Evolutionary conservation across 768 basidiomycete species (phyloP).

Genomic region (Amanita exitialis): DNA sequence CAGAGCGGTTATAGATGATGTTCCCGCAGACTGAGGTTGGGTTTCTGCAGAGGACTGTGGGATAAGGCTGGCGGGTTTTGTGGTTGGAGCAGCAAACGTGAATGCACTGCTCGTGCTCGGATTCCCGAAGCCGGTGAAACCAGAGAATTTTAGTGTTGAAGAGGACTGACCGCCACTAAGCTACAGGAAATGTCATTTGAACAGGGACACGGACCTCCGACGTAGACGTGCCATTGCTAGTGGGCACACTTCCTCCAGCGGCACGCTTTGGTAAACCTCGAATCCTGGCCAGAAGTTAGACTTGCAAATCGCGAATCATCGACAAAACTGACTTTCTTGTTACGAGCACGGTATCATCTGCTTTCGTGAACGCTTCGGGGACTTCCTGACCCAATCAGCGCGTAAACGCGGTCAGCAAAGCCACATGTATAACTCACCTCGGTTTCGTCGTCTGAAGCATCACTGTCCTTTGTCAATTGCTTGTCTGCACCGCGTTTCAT

Average conservation of each 20-base stretch:
- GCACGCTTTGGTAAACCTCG: slow-evolving; percentile 49
- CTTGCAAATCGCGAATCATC: not conserved
- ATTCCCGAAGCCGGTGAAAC: slow-evolving; percentile 44
- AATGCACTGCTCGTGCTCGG: slow-evolving; percentile 23
- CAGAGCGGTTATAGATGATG: slow-evolving; percentile 9
- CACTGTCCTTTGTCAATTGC: slow-evolving; percentile 54
- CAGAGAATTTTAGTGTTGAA: slow-evolving; percentile 34
- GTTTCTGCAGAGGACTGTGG: slow-evolving; percentile 8
- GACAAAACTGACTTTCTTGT: slow-evolving; percentile 42
- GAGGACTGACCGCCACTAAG: slow-evolving; percentile 11
- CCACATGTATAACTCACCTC: slow-evolving; percentile 1
- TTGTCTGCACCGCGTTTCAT: slow-evolving; percentile 75
- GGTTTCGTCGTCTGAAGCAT: slow-evolving; percentile 9
- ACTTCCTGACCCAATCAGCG: not conserved
- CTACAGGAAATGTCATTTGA: slow-evolving; percentile 3
- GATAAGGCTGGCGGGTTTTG: slow-evolving; percentile 13
- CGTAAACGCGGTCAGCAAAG: slow-evolving; percentile 2
- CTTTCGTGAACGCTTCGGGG: slow-evolving; percentile 27
- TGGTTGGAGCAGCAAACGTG: slow-evolving; percentile 24
- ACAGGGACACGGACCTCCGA: slow-evolving; percentile 11
- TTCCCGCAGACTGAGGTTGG: slow-evolving; percentile 6
- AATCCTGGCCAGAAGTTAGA: slow-evolving; percentile 36
- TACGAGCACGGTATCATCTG: slow-evolving; percentile 46
- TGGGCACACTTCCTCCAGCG: slow-evolving; percentile 14
- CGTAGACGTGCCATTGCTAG: slow-evolving; percentile 12